phyloP scores from a whole-genome alignment of 108 stramenopile species.

The Nitzschia putrida region DNA sequence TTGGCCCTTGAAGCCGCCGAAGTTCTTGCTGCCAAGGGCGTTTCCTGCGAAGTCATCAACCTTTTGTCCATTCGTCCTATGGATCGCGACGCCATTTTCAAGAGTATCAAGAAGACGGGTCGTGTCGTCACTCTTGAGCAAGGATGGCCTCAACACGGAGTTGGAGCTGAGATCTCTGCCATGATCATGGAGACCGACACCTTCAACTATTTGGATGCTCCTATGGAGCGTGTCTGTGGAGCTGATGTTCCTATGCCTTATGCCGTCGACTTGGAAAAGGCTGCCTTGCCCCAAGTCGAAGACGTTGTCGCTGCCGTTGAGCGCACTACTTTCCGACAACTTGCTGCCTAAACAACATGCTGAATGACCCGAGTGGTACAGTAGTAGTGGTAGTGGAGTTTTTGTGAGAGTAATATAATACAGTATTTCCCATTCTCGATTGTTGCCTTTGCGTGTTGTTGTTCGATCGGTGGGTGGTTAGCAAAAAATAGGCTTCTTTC shows the following conservation, averaged over 20 bases:
- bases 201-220: slow-evolving; percentile 99
- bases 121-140: slow-evolving; percentile 95
- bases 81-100: slow-evolving; percentile 93
- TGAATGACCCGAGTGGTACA: too few relatives aligned
- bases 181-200: slow-evolving; percentile 95
- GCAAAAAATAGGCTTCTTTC: too few relatives aligned
- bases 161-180: slow-evolving; percentile 96
- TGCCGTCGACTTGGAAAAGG: slow-evolving; percentile 90
- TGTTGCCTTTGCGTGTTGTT: too few relatives aligned
- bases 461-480: too few relatives aligned
- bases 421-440: too few relatives aligned
- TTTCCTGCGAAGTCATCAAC: slow-evolving; percentile 93
- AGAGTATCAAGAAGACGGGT: slow-evolving; percentile 94
- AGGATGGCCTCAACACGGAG: slow-evolving; percentile 97
- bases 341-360: slow-evolving; percentile 59
- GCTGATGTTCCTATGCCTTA: slow-evolving; percentile 99
- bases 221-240: slow-evolving; percentile 95
- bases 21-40: slow-evolving; percentile 79
- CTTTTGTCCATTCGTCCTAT: slow-evolving; percentile 93
- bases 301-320: slow-evolving; percentile 92
- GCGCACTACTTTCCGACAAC: slow-evolving; percentile 81
- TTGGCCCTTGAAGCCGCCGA: slow-evolving; percentile 93
- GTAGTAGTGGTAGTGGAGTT: too few relatives aligned
- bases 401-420: too few relatives aligned
- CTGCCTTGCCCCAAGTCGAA: slow-evolving; percentile 88